Percentiles rank a stretch among this genome's conserved stretches.
Conservation (phyloP, 2,329 filamentous ascomycete genomes). For the Diaporthe capsici region DNA sequence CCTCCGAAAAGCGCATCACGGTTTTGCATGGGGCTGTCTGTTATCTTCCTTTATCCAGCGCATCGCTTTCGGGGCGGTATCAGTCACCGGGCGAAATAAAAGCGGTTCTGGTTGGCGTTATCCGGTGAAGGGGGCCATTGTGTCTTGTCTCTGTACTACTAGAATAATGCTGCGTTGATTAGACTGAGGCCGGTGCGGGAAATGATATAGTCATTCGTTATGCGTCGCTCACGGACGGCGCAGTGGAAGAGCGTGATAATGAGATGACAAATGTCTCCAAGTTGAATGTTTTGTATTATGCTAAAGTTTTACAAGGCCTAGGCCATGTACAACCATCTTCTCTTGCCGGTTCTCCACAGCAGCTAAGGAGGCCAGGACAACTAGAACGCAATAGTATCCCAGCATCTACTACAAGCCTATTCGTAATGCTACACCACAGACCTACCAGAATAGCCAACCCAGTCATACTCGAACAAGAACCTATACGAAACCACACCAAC, state of each 20-base stretch:
- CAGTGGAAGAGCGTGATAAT: background rate
- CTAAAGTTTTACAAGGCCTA: background rate
- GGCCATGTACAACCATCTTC: background rate
- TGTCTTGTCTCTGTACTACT: constrained; percentile 18
- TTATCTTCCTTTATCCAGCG: background rate
- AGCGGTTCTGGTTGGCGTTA: constrained; percentile 21
- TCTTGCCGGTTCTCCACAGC: background rate
- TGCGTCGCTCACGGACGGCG: background rate
- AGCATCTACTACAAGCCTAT: background rate
- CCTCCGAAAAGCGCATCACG: constrained; percentile 22
- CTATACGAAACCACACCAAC: background rate
- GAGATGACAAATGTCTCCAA: background rate
- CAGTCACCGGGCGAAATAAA: background rate
- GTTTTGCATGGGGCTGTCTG: constrained; percentile 6
- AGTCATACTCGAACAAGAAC: too few relatives aligned
- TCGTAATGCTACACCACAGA: background rate
- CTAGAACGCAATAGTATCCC: background rate
- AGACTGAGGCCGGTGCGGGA: background rate
- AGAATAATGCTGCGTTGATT: constrained; percentile 8
- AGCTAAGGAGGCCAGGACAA: too few relatives aligned
- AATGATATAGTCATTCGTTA: constrained; percentile 12
- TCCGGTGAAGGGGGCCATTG: background rate
- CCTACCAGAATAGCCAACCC: background rate
- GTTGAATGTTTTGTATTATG: background rate
- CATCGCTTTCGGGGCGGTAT: background rate